These are phyloP conservation scores for Whalleya microplaca DNA, from an alignment of 2,329 filamentous ascomycete genomes.

Conservation along the genomic window DNA sequence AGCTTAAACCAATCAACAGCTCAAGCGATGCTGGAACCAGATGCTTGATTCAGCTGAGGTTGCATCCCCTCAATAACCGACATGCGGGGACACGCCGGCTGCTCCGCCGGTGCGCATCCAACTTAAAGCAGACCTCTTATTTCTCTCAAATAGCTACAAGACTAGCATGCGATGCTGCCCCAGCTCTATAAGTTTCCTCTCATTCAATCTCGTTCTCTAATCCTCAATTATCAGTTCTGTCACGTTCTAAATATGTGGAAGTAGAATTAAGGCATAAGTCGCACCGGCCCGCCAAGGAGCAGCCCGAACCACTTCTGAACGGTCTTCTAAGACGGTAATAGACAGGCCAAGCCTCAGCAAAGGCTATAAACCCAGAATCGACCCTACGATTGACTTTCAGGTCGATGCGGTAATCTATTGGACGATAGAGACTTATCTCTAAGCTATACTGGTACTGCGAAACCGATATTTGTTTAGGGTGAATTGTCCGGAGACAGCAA, in stretches of 20 bases:
- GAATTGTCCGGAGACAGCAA: too few species aligned
- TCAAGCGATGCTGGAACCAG: background rate
- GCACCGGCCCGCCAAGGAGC: background rate
- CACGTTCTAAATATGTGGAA: background rate
- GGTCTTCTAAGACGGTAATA: background rate
- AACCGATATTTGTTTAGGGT: too few species aligned
- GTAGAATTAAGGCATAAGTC: background rate
- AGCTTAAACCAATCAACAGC: background rate
- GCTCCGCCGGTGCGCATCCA: background rate
- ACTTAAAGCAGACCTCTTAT: background rate
- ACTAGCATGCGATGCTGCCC: background rate
- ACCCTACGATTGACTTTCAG: background rate
- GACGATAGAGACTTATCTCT: too few species aligned
- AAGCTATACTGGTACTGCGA: too few species aligned
- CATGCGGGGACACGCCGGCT: background rate
- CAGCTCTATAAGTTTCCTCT: background rate
- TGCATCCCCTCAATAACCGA: background rate
- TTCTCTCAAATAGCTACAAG: background rate
- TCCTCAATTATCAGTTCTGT: background rate
- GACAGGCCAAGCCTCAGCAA: too few species aligned
- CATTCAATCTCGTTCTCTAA: background rate
- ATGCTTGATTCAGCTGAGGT: background rate
- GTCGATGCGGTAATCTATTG: too few species aligned
- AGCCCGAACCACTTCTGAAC: background rate
- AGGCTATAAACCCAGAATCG: too few species aligned